Conservation (phyloP, 2,329 filamentous ascomycete species). For the Trichoderma arundinaceum region DNA sequence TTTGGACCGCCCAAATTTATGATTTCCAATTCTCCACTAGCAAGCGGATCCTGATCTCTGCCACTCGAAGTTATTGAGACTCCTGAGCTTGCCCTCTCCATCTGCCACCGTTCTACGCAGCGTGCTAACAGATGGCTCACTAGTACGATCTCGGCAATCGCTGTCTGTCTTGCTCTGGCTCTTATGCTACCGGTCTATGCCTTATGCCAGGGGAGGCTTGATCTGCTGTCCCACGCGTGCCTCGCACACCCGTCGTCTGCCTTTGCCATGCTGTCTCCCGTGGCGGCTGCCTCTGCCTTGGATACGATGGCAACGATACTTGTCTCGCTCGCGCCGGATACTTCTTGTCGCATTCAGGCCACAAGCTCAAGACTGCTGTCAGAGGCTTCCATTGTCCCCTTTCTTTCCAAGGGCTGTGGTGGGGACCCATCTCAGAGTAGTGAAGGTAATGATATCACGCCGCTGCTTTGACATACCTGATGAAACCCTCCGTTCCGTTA, state of each 20-base stretch:
- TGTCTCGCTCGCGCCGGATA: neutral
- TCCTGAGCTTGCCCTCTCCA: slow-evolving; percentile 3
- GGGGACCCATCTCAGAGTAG: neutral
- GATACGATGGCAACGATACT: neutral
- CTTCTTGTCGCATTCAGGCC: neutral
- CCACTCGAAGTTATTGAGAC: slow-evolving; percentile 22
- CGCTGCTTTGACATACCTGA: neutral
- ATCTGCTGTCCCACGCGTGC: neutral
- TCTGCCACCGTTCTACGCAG: neutral
- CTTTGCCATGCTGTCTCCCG: neutral
- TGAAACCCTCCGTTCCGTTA: neutral
- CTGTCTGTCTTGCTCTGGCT: neutral
- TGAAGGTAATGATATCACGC: neutral
- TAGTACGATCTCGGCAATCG: slow-evolving; percentile 31
- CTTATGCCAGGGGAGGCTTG: neutral
- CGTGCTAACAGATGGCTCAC: slow-evolving; percentile 4
- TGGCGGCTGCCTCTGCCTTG: slow-evolving; percentile 25
- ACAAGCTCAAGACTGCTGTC: neutral
- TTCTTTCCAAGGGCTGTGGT: neutral
- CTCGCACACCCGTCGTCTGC: neutral
- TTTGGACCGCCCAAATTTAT: neutral
- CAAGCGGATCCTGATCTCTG: slow-evolving; percentile 21
- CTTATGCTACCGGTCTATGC: neutral
- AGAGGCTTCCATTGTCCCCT: neutral
- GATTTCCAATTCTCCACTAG: slow-evolving; percentile 14